Conservation (phyloP, 129 eudicot genomes). For the Centrapalus pauciflorus region DNA sequence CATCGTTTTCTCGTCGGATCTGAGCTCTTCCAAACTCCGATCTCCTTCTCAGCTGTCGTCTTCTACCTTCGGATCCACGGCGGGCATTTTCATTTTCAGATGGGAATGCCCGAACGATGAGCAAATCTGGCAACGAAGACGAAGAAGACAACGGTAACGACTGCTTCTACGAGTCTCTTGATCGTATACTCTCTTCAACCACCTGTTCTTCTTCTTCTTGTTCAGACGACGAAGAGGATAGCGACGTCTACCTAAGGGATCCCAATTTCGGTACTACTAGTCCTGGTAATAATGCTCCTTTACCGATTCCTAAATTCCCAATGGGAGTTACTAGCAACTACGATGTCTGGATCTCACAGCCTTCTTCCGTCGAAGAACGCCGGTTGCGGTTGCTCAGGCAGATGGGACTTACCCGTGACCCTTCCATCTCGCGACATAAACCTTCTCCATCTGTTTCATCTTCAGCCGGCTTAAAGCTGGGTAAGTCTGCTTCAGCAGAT, state of each 20-base stretch:
- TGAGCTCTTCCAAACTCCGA: slow-evolving; percentile 28
- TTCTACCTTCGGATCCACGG: slow-evolving; percentile 10
- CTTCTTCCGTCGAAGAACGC: slow-evolving; percentile 80
- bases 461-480: slow-evolving; percentile 17
- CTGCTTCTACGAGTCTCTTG: slow-evolving; percentile 83
- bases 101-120: slow-evolving; percentile 87
- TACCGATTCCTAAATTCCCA: slow-evolving; percentile 43
- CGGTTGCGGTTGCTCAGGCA: slow-evolving; percentile 65
- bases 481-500: slow-evolving; percentile 49
- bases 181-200: slow-evolving; percentile 82
- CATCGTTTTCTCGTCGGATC: slow-evolving; percentile 45
- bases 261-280: slow-evolving; percentile 10
- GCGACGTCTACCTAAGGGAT: slow-evolving; percentile 11
- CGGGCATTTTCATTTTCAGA: slow-evolving; percentile 54
- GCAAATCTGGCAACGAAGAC: slow-evolving; percentile 48
- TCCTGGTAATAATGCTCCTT: slow-evolving; percentile 18
- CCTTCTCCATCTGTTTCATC: slow-evolving; percentile 9
- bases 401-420: slow-evolving; percentile 58
- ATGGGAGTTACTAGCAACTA: slow-evolving; percentile 50
- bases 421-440: slow-evolving; percentile 38
- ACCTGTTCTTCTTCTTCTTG: slow-evolving; percentile 68
- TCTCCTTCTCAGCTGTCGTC: slow-evolving; percentile 7
- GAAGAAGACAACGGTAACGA: slow-evolving; percentile 47
- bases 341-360: slow-evolving; percentile 86
- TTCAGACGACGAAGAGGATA: slow-evolving; percentile 27